Base-by-base conservation (phyloP, 192 early-diverging fungal genomes). In the Physocladia obscura region DNA sequence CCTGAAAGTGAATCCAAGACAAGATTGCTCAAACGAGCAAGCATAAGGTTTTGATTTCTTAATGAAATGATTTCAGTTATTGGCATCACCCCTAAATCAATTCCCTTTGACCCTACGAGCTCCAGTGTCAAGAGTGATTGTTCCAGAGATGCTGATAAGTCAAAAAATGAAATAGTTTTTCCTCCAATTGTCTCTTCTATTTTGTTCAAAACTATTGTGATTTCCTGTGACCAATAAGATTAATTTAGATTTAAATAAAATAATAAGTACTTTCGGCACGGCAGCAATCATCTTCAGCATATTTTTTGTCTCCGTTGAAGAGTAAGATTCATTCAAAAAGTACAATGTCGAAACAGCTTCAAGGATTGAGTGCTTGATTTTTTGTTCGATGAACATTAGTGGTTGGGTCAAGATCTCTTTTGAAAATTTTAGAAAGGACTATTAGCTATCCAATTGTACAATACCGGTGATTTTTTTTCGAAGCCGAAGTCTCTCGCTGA, bases 271-370 rank as follows among this genome's bases (percentile, higher is more conserved):
- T 67, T 74, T 76, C 37, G 85, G 87, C 44, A 85, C 64, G 31
- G 76, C 37, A 70, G 75, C 54, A 63, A 82, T 22, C 48, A 48
- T 70, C 49, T 49, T 69, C 49, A 29, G 74, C 76, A 67, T 81
- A 74, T 38, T 77, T 69, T 32, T 70, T 73, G 32, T 78, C 74
- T 38, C 52, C n/a, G n/a, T n/a, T n/a, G n/a, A n/a, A n/a, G n/a
- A n/a, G n/a, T n/a, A n/a, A 37, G 52, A 56, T 54, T 89, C 82
- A 59, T 90, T 82, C 5, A 91, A 76, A 62, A 84, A 86, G 59
- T 90, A 91, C 17, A 91, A 57, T 0, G 90, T 89, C 15, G 88
- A 81, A 36, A 88, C 77, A 4, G 83, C 89, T 57, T 91, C 90
- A 8, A 89, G 68, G 24, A 91, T 58, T 6, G 83, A 83, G n/a